Conservation (phyloP, 129 eudicot genomes). For the Ambrosia trifida region DNA sequence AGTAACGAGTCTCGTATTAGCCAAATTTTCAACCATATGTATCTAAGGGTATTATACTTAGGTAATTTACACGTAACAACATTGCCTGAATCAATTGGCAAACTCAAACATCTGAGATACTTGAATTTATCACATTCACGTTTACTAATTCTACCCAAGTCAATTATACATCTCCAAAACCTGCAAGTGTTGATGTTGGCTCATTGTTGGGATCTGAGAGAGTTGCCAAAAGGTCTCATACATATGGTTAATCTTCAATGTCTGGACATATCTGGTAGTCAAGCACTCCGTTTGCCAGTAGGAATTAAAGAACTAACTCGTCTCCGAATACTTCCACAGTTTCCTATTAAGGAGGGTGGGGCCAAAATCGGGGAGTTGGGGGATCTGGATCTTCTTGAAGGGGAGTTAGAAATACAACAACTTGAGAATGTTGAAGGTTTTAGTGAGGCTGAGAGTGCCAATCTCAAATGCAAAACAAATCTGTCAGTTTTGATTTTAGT, state of each 20-base stretch:
- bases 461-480: neutral
- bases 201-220: accelerated
- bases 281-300: too few relatives aligned
- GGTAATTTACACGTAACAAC: too few relatives aligned
- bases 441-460: constrained; percentile 11
- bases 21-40: neutral
- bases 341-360: neutral
- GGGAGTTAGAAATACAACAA: neutral
- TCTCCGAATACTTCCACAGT: neutral
- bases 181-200: too few relatives aligned
- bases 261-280: too few relatives aligned
- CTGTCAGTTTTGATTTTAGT: neutral
- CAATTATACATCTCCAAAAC: too few relatives aligned
- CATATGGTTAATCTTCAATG: too few relatives aligned
- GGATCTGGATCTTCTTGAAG: constrained; percentile 12
- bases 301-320: too few relatives aligned
- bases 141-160: too few relatives aligned
- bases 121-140: neutral
- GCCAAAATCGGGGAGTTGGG: neutral
- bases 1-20: neutral
- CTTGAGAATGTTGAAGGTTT: constrained; percentile 9
- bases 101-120: neutral
- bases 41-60: neutral
- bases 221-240: too few relatives aligned
- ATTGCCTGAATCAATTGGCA: neutral